Evolutionary conservation across 805 yeast species (phyloP), one percentile per base, ranked within the genome.

Genomic region (Candida nanaspora): DNA sequence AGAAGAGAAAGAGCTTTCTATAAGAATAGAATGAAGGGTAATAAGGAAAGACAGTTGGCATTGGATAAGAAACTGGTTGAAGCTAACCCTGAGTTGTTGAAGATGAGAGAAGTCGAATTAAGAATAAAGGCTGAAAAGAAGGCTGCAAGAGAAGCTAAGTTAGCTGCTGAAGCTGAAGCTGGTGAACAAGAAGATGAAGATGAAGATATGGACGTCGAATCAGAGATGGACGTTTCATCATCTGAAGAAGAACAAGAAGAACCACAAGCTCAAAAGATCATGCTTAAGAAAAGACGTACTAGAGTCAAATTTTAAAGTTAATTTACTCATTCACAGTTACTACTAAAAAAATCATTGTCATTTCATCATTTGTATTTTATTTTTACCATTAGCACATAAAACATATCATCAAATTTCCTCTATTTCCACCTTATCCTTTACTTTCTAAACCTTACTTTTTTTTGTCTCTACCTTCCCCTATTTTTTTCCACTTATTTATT

Each of bases 21-120:
- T 74, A 91, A 89, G 87, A 88, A 89, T 72, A 85, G 98, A 80
- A 93, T 93, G 98, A 86, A 85, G 67, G 97, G 96, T 49, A 93
- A 93, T 70, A 85, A 81, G 67, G 96, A 85, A 52, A 78, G 80
- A 63, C 84, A 85, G 63, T 72, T 87, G 57, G 86, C 80, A 41
- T 72, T 83, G 43, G 98, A 93, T 68, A 80, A 80, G 69, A 86
- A 86, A 67, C 74, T 93, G 59, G 93, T 93, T 37, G 96, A 82
- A 60, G 69, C 77, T 43, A 78, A 93, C 69, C 96, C 96, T 52
- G 95, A 85, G 61, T 70, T 91, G 61, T 74, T 93, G 68, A 84
- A 78, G 65, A 79, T 87, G 76, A 85, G 97, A 72, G 97, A 88
- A 30, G 96, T 89, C 43, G 97, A 89, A 69, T 65, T 87, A 49